phyloP scores from a whole-genome alignment of 768 basidiomycete species.

The Sarcomyxa edulis region DNA sequence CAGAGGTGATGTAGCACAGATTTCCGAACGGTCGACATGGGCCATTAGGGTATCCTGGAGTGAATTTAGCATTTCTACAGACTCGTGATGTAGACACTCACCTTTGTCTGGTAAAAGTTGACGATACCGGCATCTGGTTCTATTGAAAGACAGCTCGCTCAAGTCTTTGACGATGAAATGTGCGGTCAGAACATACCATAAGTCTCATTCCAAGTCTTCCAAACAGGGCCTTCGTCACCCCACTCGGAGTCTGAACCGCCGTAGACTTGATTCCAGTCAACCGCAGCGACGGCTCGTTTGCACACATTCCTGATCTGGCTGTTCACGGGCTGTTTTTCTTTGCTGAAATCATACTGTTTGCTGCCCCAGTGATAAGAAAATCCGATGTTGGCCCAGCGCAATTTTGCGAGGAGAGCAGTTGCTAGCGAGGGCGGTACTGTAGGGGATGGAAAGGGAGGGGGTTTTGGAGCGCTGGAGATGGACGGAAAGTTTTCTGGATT shows the following conservation, averaged over 20 bases:
- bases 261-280: slow-evolving; percentile 73
- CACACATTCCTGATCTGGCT: slow-evolving; percentile 53
- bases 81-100: slow-evolving; percentile 11
- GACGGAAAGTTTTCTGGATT: slow-evolving; percentile 46
- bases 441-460: slow-evolving; percentile 58
- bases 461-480: slow-evolving; percentile 54
- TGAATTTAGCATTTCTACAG: not conserved
- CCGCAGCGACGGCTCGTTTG: slow-evolving; percentile 47
- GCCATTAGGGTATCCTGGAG: slow-evolving; percentile 86
- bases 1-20: slow-evolving; percentile 87
- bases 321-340: slow-evolving; percentile 60
- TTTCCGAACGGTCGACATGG: slow-evolving; percentile 95
- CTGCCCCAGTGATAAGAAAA: slow-evolving; percentile 97
- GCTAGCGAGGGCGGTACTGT: slow-evolving; percentile 45
- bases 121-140: slow-evolving; percentile 96
- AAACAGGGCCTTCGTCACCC: slow-evolving; percentile 53
- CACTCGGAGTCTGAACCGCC: slow-evolving; percentile 33
- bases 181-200: slow-evolving; percentile 53
- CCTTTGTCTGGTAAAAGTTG: slow-evolving; percentile 88
- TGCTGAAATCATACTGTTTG: slow-evolving; percentile 89
- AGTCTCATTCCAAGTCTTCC: slow-evolving; percentile 68
- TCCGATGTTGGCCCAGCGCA: slow-evolving; percentile 96
- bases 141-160: slow-evolving; percentile 22
- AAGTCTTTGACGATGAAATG: slow-evolving; percentile 6
- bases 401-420: slow-evolving; percentile 60